phyloP scores from a whole-genome alignment of 148 eudicot species.

The Nyssa sinensis region DNA sequence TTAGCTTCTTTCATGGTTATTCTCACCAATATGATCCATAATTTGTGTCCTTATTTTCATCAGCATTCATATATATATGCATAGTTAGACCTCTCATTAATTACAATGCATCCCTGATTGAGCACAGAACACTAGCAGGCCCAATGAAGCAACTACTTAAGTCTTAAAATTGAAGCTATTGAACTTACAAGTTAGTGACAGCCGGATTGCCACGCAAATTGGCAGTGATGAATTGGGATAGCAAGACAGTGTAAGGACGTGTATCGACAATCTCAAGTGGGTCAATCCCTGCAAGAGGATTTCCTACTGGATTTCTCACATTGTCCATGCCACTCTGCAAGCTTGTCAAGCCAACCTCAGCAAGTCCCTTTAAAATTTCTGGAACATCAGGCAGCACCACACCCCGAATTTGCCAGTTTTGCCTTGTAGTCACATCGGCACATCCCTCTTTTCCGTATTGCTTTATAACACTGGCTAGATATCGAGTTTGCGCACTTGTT shows the following conservation, averaged over 20 bases:
- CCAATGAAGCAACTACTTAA: neutral
- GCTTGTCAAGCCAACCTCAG: slow-evolving; percentile 78
- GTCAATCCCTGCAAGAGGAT: slow-evolving; percentile 91
- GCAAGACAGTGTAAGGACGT: slow-evolving; percentile 65
- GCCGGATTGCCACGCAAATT: slow-evolving; percentile 73
- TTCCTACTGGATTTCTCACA: slow-evolving; percentile 93
- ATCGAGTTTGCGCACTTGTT: slow-evolving; percentile 85
- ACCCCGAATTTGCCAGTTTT: slow-evolving; percentile 98
- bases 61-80: neutral
- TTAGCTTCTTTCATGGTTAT: neutral
- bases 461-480: slow-evolving; percentile 80
- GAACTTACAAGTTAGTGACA: slow-evolving; percentile 74
- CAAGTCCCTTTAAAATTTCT: slow-evolving; percentile 74
- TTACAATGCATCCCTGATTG: too few species aligned
- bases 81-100: neutral
- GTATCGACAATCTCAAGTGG: slow-evolving; percentile 92
- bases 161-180: neutral
- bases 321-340: slow-evolving; percentile 99
- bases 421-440: slow-evolving; percentile 93
- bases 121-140: too few species aligned
- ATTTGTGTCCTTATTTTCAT: neutral
- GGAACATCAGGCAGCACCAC: slow-evolving; percentile 91
- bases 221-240: slow-evolving; percentile 78
- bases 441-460: slow-evolving; percentile 92
- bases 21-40: too few species aligned